Base-by-base conservation (phyloP, 2,329 filamentous ascomycete genomes). In the Chaetomium sp. region DNA sequence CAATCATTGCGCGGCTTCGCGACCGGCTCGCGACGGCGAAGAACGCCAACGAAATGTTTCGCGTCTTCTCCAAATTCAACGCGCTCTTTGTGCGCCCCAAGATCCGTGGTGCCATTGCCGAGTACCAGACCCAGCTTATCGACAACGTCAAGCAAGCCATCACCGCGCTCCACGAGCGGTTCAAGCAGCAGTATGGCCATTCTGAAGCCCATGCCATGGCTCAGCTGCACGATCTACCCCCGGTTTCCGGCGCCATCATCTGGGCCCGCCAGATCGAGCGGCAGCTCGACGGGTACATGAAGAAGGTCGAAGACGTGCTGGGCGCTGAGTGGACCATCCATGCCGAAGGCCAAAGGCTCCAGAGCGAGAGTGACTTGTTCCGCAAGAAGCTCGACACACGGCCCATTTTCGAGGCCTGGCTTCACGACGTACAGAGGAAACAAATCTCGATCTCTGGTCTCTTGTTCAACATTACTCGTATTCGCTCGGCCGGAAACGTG, bases 31-130 rank as follows among this genome's bases (percentile, higher is more conserved):
- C 93, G 16, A 97, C 93, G 7, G 94, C 95, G 13, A 97, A 96
- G 82, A 97, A 93, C 67, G 95, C 95, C 49, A 98, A 96, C 75
- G 96, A 99, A 78, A 99, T 99, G 95, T 99, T 99, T 77, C 91
- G 96, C 62, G 95, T 99, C 67, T 99, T 99, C 77, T 98, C 95
- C 60, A 98, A 98, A 76, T 99, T 99, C 85, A 99, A 99, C 75
- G 95, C 95, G 1, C 88, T 99, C 33, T 96, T 99, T 72, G 94
- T 99, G 63, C 88, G 95, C 65, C 95, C 95, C n/a, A 99, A 99
- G 83, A 98, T 99, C 79, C 90, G 95, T 70, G 93, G 96, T 70
- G 96, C 95, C 62, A 99, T 99, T 73, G 91, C 93, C 51, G 94
- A 99, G 79, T 99, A 99, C 75, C 95, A 99, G 77, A 95, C 94